phyloP scores from a whole-genome alignment of 768 basidiomycete species.

The Boletellus emodensis region DNA sequence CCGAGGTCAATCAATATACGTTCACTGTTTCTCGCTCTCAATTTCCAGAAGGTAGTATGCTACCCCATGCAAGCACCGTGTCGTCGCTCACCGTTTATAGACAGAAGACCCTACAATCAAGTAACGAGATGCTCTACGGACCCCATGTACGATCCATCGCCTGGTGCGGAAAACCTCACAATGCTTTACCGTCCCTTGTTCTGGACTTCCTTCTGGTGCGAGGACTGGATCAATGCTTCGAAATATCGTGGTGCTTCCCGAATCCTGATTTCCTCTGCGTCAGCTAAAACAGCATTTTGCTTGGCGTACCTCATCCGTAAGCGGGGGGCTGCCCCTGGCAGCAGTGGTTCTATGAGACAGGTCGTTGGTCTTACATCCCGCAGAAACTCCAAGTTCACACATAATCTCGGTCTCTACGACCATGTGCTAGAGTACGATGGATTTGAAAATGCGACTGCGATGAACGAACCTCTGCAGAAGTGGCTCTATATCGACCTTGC shows the following conservation, averaged over 20 bases:
- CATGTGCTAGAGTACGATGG: constrained; percentile 53
- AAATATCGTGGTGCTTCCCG: constrained; percentile 45
- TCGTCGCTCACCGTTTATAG: constrained; percentile 28
- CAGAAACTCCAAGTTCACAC: constrained; percentile 53
- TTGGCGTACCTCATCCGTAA: constrained; percentile 57
- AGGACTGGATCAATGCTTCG: constrained; percentile 59
- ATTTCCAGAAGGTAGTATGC: constrained; percentile 48
- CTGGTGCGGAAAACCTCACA: constrained; percentile 52
- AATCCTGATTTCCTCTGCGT: constrained; percentile 65
- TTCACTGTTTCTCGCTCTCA: constrained; percentile 61
- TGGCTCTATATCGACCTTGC: constrained; percentile 67
- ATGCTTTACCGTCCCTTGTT: constrained; percentile 74
- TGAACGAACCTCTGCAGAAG: constrained; percentile 30
- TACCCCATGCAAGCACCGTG: background rate
- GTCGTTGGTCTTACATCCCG: constrained; percentile 61
- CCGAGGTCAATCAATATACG: constrained; percentile 47
- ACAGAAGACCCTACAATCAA: constrained; percentile 67
- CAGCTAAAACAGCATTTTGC: constrained; percentile 70
- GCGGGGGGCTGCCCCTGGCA: constrained; percentile 27
- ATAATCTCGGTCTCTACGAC: constrained; percentile 51
- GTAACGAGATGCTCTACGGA: constrained; percentile 56
- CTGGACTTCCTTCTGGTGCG: constrained; percentile 75
- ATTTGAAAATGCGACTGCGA: constrained; percentile 32
- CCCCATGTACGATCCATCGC: constrained; percentile 47
- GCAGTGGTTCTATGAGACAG: constrained; percentile 20